Percentiles rank a stretch among this genome's conserved stretches.
Evolutionary conservation across 495 filamentous ascomycete species (phyloP).

Genomic region (Cercophora newfieldiana): DNA sequence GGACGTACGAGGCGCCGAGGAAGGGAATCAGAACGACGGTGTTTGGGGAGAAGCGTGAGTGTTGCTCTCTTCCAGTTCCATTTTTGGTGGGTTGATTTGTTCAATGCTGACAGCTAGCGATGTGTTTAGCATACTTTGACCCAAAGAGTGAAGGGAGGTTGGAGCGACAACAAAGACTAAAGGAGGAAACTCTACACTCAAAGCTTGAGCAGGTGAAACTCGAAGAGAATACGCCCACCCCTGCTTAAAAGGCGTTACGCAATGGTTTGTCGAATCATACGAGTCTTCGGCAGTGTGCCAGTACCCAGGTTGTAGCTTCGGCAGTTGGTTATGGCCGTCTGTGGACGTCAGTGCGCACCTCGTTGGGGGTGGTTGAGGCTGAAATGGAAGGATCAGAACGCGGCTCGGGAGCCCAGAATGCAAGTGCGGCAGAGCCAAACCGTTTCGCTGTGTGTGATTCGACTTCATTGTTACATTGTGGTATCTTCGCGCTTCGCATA

Average conservation of each 20-base stretch:
- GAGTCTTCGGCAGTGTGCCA: slow-evolving; percentile 15
- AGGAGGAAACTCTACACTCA: slow-evolving; percentile 7
- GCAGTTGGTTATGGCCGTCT: not conserved
- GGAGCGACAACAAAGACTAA: slow-evolving; percentile 30
- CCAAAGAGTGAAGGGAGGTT: slow-evolving; percentile 49
- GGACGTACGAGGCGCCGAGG: slow-evolving; percentile 47
- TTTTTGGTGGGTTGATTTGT: not conserved
- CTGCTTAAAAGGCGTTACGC: not conserved
- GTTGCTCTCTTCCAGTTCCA: not conserved
- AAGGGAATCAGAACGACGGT: slow-evolving; percentile 55
- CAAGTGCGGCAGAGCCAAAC: not conserved
- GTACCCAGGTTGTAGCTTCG: slow-evolving; percentile 11
- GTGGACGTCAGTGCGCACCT: not conserved
- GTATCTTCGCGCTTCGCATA: not conserved
- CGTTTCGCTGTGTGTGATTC: not conserved
- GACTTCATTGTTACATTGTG: not conserved
- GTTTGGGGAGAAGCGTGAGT: slow-evolving; percentile 56
- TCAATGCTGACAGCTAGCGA: slow-evolving; percentile 5
- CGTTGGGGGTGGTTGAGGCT: not conserved
- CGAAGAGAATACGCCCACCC: not conserved
- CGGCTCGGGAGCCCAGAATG: not conserved
- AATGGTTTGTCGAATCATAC: slow-evolving; percentile 9
- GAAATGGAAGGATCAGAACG: not conserved
- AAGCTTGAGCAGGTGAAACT: not conserved
- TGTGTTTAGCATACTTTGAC: slow-evolving; percentile 47